Evolutionary conservation across 208 protist genomes (phyloP).

Genomic region (Leishmania mexicana): DNA sequence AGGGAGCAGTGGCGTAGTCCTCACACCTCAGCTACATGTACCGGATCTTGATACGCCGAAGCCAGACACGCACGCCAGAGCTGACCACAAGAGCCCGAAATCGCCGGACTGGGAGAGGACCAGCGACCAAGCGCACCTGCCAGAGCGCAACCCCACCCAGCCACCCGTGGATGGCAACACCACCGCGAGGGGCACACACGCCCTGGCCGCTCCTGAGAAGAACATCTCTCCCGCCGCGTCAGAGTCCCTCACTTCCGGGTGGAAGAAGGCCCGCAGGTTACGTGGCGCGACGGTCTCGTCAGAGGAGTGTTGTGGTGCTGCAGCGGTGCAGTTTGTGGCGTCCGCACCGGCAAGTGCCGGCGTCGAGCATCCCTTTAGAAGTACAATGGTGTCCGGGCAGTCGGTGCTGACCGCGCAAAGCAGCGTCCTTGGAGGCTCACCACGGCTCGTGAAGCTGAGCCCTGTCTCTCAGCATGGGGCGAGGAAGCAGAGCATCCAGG

Average conservation of each 20-base stretch:
- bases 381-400: too few relatives aligned
- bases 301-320: neutral
- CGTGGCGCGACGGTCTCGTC: neutral
- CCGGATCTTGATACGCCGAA: neutral
- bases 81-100: too few relatives aligned
- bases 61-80: too few relatives aligned
- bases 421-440: neutral
- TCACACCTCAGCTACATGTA: neutral
- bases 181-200: neutral
- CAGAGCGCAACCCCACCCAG: constrained; percentile 7
- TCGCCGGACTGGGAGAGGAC: neutral
- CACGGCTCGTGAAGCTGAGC: neutral
- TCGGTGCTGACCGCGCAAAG: neutral
- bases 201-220: neutral
- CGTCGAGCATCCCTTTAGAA: neutral
- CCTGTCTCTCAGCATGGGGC: neutral
- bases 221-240: neutral
- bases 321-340: too few relatives aligned
- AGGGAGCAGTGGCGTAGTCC: neutral
- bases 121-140: neutral
- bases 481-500: neutral
- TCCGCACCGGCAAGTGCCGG: neutral
- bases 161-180: constrained; percentile 7
- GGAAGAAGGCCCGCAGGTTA: neutral
- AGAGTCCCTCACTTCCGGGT: too few relatives aligned